Evolutionary conservation across 2,329 filamentous ascomycete species (phyloP).

Genomic region (Fusarium penzigii): DNA sequence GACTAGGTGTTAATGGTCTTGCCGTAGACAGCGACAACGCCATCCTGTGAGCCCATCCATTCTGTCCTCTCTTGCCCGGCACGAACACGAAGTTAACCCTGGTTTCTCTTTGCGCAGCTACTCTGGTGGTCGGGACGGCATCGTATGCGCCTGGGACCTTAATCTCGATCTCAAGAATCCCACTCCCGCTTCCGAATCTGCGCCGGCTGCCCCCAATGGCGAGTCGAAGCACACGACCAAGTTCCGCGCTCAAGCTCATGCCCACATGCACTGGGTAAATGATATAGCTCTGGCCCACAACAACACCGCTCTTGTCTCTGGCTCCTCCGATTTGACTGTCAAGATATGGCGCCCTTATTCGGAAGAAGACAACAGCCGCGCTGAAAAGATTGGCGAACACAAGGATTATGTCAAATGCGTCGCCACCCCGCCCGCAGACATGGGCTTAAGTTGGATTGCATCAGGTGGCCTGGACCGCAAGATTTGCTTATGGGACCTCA

Average conservation of each 20-base stretch:
- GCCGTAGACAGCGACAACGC: slow-evolving; percentile 81
- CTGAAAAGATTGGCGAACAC: slow-evolving; percentile 83
- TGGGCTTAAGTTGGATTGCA: slow-evolving; percentile 79
- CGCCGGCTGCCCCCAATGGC: slow-evolving; percentile 30
- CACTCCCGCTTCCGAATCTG: slow-evolving; percentile 29
- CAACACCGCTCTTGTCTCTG: slow-evolving; percentile 79
- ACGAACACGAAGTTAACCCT: slow-evolving; percentile 15
- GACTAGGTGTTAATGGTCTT: slow-evolving; percentile 92
- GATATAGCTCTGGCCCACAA: slow-evolving; percentile 81
- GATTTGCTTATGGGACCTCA: slow-evolving; percentile 91
- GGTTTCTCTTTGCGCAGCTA: slow-evolving; percentile 59
- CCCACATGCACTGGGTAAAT: slow-evolving; percentile 96
- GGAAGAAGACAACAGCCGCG: slow-evolving; percentile 50
- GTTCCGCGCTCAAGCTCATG: slow-evolving; percentile 64
- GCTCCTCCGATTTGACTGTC: slow-evolving; percentile 90
- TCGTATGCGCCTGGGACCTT: slow-evolving; percentile 94
- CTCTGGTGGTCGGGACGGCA: slow-evolving; percentile 91
- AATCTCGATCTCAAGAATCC: slow-evolving; percentile 62
- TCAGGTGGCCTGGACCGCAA: slow-evolving; percentile 92
- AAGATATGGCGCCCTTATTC: slow-evolving; percentile 85
- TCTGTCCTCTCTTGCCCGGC: slow-evolving; percentile 2
- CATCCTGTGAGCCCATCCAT: slow-evolving; percentile 68
- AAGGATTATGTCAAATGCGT: slow-evolving; percentile 96
- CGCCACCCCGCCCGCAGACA: slow-evolving; percentile 66
- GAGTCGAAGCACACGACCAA: slow-evolving; percentile 50